These are phyloP conservation scores for Phytophthora melonis DNA, from an alignment of 352 stramenopile genomes.

Conservation along the genomic window DNA sequence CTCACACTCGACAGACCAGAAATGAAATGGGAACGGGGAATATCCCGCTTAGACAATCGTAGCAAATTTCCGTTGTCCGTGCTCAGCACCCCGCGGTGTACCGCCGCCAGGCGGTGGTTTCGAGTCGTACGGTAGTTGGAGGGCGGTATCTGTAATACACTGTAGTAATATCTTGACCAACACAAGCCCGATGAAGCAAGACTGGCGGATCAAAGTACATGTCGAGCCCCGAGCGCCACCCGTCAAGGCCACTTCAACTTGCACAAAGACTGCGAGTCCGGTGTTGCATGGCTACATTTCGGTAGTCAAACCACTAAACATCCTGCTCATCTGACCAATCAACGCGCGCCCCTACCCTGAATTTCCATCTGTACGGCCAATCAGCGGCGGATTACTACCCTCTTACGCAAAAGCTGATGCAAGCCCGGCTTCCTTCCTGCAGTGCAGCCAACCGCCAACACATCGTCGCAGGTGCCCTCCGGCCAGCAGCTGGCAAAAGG, in stretches of 20 bases:
- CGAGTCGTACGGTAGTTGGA: too few species aligned
- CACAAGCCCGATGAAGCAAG: too few species aligned
- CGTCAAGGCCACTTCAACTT: constrained; percentile 3
- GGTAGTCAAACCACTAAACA: constrained; percentile 16
- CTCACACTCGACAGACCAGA: too few species aligned
- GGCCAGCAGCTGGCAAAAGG: constrained; percentile 12
- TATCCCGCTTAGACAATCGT: too few species aligned
- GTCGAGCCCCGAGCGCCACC: not conserved
- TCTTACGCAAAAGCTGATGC: not conserved
- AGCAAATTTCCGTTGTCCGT: too few species aligned
- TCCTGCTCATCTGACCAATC: not conserved
- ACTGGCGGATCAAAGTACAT: not conserved
- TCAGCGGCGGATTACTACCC: not conserved
- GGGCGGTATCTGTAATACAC: too few species aligned
- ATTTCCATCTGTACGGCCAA: not conserved
- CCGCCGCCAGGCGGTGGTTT: too few species aligned
- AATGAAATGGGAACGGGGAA: too few species aligned
- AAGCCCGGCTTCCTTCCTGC: not conserved
- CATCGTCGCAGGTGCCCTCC: constrained; percentile 9
- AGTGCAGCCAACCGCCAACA: not conserved
- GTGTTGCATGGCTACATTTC: constrained; percentile 29
- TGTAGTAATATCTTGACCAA: too few species aligned
- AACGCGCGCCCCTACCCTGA: not conserved
- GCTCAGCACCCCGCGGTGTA: too few species aligned
- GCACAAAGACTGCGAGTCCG: not conserved